Base-by-base conservation (phyloP, 306 rosid species). In the Senna tora region DNA sequence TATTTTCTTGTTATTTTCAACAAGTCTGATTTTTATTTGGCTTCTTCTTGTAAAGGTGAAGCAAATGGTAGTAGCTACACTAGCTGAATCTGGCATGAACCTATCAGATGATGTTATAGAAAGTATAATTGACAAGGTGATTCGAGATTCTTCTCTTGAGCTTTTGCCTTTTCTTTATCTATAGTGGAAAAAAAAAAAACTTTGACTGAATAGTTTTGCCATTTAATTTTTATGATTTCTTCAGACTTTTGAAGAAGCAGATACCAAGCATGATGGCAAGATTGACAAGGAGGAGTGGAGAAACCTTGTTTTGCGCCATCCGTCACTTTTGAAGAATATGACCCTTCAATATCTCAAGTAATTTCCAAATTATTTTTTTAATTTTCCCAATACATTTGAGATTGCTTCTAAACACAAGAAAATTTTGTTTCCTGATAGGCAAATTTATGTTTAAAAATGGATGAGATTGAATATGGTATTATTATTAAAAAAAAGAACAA, bases 61-160 rank as follows among this genome's bases (percentile, higher is more conserved):
- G 90, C 99, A 95, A 86, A 95, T 95, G 99, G 99, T 91, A 73
- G 99, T 95, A 57, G 99, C 99, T 34, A 95, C 99, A 57, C 96
- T 91, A 14, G 97, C 99, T 13, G 97, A 95, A 81, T 95, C 99
- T 76, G 99, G 99, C 12, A 95, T 95, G 99, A 95, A 95, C 80
- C 88, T 95, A 69, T 91, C 99, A 5, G 97, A 95, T 34, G 97
- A 94, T 77, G 91, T 94, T 47, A 89, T 94, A 82, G 99, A 94
- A 80, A 94, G 99, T 81, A 94, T 94, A 82, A 94, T 94, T 6
- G 99, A 94, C 83, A 94, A 94, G 97, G 96, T 94, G 76, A 72
- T 74, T 14, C 62, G 73, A 53, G 71, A 61, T 41, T 73, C 75
- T 30, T 42, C 14, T 13, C 28, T 75, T 41, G 17, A 5, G 45